Percentiles rank a stretch among this genome's conserved stretches.
These are phyloP conservation scores for Monosporascus sp. DNA, from an alignment of 2,329 filamentous ascomycete genomes.

Conservation along the genomic window DNA sequence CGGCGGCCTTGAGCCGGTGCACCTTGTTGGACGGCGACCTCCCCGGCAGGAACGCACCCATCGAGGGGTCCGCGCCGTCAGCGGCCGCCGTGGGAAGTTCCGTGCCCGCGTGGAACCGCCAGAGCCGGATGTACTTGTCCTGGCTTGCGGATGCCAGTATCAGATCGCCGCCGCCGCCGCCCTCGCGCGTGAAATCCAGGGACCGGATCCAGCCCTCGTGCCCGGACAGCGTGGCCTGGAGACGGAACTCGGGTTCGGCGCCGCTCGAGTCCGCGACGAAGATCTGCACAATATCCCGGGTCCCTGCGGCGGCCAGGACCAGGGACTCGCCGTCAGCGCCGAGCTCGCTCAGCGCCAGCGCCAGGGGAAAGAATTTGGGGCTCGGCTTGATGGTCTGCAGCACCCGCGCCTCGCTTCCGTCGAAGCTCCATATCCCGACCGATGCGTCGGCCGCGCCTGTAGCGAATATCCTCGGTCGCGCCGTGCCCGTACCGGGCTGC, in stretches of 20 bases:
- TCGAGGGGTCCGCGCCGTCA: slow-evolving; percentile 47
- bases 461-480: slow-evolving; percentile 45
- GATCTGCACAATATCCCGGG: slow-evolving; percentile 74
- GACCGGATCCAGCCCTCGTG: slow-evolving; percentile 95
- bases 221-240: slow-evolving; percentile 73
- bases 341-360: slow-evolving; percentile 63
- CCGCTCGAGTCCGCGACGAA: slow-evolving; percentile 52
- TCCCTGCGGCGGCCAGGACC: slow-evolving; percentile 80
- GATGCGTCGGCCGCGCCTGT: slow-evolving; percentile 79
- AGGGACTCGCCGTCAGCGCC: slow-evolving; percentile 45
- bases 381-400: slow-evolving; percentile 66
- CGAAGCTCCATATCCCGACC: slow-evolving; percentile 63
- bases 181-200: slow-evolving; percentile 69
- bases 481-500: slow-evolving; percentile 1
- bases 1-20: slow-evolving; percentile 62
- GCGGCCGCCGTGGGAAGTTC: slow-evolving; percentile 54
- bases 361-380: slow-evolving; percentile 77
- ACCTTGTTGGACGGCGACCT: slow-evolving; percentile 85
- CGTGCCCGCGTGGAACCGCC: slow-evolving; percentile 72
- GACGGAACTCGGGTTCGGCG: slow-evolving; percentile 48
- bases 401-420: slow-evolving; percentile 42
- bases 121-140: slow-evolving; percentile 93
- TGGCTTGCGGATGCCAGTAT: slow-evolving; percentile 91
- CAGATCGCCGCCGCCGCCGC: slow-evolving; percentile 53
- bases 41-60: slow-evolving; percentile 56